A percentile compares a stretch with the other conserved stretches of the same genome.
Evolutionary conservation across 2,329 filamentous ascomycete species (phyloP).

Genomic region (Ceratocystis colombiana): DNA sequence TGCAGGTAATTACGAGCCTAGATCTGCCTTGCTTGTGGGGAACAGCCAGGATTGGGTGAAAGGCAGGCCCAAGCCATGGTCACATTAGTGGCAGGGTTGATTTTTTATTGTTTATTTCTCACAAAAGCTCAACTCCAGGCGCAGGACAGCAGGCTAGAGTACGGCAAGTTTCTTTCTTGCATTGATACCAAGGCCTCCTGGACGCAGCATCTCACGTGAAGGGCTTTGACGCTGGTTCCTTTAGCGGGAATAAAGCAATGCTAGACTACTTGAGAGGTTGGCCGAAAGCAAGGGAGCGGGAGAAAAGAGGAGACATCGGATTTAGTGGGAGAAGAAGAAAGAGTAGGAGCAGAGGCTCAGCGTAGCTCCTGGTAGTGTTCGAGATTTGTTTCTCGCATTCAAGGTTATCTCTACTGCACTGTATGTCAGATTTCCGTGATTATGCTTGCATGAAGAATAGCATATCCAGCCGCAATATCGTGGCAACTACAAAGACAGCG

Average conservation of each 20-base stretch:
- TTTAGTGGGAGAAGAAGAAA: not conserved
- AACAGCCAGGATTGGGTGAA: not conserved
- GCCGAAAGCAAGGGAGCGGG: not conserved
- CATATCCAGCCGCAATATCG: too few species aligned
- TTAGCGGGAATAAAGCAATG: not conserved
- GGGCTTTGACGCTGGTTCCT: not conserved
- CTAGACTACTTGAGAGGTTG: not conserved
- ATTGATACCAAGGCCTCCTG: not conserved
- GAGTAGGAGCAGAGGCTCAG: not conserved
- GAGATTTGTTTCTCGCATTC: too few species aligned
- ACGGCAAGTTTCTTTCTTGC: too few species aligned
- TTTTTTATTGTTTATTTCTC: not conserved
- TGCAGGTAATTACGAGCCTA: not conserved
- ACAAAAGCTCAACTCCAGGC: too few species aligned
- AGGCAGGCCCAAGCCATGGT: not conserved
- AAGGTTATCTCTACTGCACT: too few species aligned
- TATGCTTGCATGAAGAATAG: too few species aligned
- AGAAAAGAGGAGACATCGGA: not conserved
- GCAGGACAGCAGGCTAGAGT: too few species aligned
- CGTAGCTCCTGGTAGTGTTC: too few species aligned
- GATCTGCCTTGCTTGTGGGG: not conserved
- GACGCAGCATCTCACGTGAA: not conserved
- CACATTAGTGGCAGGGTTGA: not conserved
- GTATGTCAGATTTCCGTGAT: too few species aligned
- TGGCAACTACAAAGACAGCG: not conserved